Percentiles rank a stretch among this genome's conserved stretches.
These are phyloP conservation scores for Hygrocybe coccinea DNA, from an alignment of 768 basidiomycete species.

Conservation along the genomic window DNA sequence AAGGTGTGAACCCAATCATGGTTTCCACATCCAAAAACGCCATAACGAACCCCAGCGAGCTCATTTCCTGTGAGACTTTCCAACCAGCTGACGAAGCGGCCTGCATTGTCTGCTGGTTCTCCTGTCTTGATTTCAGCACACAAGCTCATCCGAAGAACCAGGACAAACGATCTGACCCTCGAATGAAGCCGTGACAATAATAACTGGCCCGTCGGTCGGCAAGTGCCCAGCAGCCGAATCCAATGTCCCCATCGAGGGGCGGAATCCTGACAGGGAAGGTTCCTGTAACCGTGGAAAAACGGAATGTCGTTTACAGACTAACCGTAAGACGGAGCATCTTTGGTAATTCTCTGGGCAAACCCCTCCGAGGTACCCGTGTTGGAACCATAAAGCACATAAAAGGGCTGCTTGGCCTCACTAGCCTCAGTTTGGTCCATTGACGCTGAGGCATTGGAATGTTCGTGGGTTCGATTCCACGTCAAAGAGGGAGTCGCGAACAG, in stretches of 20 bases:
- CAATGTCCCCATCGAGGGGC: conserved; percentile 35
- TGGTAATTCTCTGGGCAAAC: conserved; percentile 43
- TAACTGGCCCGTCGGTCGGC: conserved; percentile 41
- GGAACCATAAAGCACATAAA: conserved; percentile 42
- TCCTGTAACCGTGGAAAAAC: neutral
- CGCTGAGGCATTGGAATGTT: neutral
- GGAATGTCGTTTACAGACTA: neutral
- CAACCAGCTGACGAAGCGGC: conserved; percentile 41
- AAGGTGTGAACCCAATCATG: conserved; percentile 47
- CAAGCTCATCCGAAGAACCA: neutral
- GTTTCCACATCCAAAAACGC: conserved; percentile 49
- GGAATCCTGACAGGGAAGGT: conserved; percentile 31
- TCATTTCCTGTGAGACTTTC: conserved; percentile 24
- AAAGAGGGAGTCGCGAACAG: conserved; percentile 15
- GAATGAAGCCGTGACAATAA: conserved; percentile 45
- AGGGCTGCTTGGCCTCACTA: conserved; percentile 12
- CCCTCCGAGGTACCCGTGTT: conserved; percentile 48
- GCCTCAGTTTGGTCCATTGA: neutral
- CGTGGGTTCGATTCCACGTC: conserved; percentile 10
- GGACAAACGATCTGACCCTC: conserved; percentile 30
- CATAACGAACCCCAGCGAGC: conserved; percentile 34
- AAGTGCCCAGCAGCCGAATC: conserved; percentile 35
- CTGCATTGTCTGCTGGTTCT: conserved; percentile 47
- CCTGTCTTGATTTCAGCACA: conserved; percentile 17
- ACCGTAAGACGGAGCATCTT: conserved; percentile 36